Evolutionary conservation across 2,329 filamentous ascomycete species (phyloP).

Genomic region (Fusarium irregulare): DNA sequence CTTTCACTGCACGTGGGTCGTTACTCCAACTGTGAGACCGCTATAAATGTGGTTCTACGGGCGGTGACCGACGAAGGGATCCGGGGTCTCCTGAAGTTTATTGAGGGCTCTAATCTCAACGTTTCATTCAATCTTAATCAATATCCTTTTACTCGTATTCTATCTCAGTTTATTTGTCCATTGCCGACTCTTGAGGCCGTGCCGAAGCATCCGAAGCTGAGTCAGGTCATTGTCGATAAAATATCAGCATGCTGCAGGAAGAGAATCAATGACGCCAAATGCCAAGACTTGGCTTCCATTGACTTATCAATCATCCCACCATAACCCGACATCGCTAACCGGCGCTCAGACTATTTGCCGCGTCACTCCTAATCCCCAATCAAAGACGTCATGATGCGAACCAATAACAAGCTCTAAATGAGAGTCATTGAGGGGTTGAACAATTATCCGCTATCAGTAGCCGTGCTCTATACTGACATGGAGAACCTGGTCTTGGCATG

Average conservation of each 20-base stretch:
- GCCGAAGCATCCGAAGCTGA: background rate
- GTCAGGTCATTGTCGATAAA: background rate
- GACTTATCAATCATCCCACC: constrained; percentile 1
- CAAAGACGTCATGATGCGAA: constrained; percentile 3
- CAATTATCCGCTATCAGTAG: background rate
- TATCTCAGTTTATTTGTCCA: background rate
- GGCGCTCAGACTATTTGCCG: background rate
- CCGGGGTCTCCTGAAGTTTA: background rate
- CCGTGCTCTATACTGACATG: background rate
- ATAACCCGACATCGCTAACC: background rate
- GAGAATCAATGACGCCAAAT: background rate
- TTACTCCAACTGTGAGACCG: background rate
- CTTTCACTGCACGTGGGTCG: background rate
- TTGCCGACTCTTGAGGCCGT: background rate
- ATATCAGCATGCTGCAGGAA: background rate
- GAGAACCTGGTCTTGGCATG: background rate
- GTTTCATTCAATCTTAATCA: background rate
- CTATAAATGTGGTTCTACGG: background rate
- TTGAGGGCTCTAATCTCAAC: background rate
- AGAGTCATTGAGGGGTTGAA: background rate
- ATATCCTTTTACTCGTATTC: no score
- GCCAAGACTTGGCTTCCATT: background rate
- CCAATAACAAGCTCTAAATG: background rate
- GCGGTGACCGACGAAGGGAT: background rate
- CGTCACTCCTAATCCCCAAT: background rate